Evolutionary conservation across 1,284 basidiomycete genomes (phyloP), one percentile per base, ranked within the genome.

Genomic region (Rhodotorula sp.): DNA sequence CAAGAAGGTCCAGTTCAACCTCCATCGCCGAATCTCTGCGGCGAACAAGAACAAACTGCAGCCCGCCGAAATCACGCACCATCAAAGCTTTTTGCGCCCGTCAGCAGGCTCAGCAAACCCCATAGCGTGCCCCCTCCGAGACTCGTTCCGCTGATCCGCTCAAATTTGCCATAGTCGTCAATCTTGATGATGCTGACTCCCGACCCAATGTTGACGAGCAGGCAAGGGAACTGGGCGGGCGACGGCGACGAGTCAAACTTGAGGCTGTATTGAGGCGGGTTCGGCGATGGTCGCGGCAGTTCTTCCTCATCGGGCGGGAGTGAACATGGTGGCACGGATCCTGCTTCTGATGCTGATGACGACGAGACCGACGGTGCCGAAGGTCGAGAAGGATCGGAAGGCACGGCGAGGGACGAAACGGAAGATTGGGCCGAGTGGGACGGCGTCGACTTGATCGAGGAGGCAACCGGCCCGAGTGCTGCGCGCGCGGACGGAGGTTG

Each of bases 61-160:
- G 2, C 31, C 14, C n/a, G 45, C 15, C 59, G n/a, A 21, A 26
- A 10, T 34, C 60, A 84, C 91, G 76, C 78, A 93, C 93, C 93
- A 82, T 99, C 95, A 82, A 99, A 99, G 57, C 87, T 91, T 60
- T 87, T 90, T n/a, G 97, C 97, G 60, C 93, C 92, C 28, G 97
- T 99, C 74, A 99, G 84, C 70, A 99, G 82, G 79, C 92, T 95
- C 67, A 99, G 83, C 76, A 99, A 82, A 28, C 97, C 97, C 97
- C 97, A 99, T 26, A 99, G 84, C n/a, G 97, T 99, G 50, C 95
- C 97, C n/a, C 97, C 97, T 58, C 97, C 97, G 60, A 99, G 83
- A 83, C 92, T 95, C 57, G 97, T 99, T 38, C 97, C 97, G 75
- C 92, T 95, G 59, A 99, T 92, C 79, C 97, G 90, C 84, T 99